Evolutionary conservation across 1,284 basidiomycete species (phyloP).

Genomic region (Ustilago vetiveriae): DNA sequence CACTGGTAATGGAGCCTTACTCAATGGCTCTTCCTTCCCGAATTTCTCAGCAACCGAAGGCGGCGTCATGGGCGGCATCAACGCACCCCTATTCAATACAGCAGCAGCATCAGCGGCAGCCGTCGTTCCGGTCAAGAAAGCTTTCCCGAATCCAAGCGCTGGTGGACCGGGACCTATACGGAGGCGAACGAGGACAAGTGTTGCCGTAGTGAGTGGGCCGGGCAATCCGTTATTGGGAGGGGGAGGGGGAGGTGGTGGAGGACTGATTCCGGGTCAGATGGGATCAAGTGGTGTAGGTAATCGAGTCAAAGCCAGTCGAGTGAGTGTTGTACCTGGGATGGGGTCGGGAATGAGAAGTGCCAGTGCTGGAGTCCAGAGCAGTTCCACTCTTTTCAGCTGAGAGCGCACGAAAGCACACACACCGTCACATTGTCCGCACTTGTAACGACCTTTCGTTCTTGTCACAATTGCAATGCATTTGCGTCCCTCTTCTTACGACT

Average conservation of each 20-base stretch:
- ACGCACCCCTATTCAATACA: background rate
- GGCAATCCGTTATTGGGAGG: background rate
- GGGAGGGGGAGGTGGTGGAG: background rate
- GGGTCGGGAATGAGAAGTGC: background rate
- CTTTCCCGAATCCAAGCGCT: conserved; percentile 36
- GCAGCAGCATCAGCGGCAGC: background rate
- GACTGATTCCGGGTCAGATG: conserved; percentile 14
- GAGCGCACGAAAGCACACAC: too few relatives aligned
- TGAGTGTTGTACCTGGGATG: conserved; percentile 4
- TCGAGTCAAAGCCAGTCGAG: conserved; percentile 26
- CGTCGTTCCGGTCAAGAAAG: conserved; percentile 21
- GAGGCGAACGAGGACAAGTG: conserved; percentile 14
- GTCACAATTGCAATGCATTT: too few relatives aligned
- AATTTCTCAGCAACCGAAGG: conserved; percentile 2
- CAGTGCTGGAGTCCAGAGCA: background rate
- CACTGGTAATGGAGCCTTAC: background rate
- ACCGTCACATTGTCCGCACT: background rate
- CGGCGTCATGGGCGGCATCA: conserved; percentile 13
- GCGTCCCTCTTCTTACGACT: background rate
- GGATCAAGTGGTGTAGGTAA: conserved; percentile 18
- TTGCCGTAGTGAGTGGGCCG: conserved; percentile 4
- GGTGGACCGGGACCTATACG: conserved; percentile 40
- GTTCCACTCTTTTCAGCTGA: conserved; percentile 8
- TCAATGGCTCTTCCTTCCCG: conserved; percentile 23
- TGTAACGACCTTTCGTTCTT: too few relatives aligned